Percentiles rank a stretch among this genome's conserved stretches.
Evolutionary conservation across 176 grass and related monocot species (phyloP).

Genomic region (Phragmites australis): DNA sequence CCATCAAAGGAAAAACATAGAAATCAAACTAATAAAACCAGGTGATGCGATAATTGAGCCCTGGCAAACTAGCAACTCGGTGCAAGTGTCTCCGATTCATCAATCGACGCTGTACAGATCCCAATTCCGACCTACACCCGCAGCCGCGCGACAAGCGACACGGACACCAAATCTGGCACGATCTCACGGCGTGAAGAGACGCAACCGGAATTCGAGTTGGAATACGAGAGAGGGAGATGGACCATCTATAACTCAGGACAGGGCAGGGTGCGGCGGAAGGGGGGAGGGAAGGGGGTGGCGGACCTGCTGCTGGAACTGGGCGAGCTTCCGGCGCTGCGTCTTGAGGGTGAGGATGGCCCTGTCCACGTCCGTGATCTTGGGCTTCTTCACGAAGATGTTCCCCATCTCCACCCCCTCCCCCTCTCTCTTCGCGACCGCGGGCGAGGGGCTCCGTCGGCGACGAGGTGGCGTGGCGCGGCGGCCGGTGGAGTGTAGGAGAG

Average conservation of each 20-base stretch:
- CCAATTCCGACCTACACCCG: not conserved
- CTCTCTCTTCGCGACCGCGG: not conserved
- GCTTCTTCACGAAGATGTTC: conserved; percentile 98
- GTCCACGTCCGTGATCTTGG: conserved; percentile 97
- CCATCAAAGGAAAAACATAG: not conserved
- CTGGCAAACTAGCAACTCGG: not conserved
- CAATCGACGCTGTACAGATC: conserved; percentile 13
- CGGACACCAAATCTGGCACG: conserved; percentile 32
- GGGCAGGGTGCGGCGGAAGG: not conserved
- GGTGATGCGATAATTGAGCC: not conserved
- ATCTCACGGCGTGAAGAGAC: not conserved
- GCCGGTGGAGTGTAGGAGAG: conserved; percentile 8
- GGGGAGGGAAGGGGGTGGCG: not conserved
- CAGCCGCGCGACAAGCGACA: not conserved
- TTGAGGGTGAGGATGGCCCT: conserved; percentile 93
- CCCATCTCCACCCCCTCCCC: conserved; percentile 45
- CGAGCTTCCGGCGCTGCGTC: conserved; percentile 96
- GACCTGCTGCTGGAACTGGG: conserved; percentile 89
- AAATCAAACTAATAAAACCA: not conserved
- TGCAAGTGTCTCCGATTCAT: not conserved
- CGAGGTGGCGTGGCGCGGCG: conserved; percentile 23
- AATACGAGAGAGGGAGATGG: not conserved
- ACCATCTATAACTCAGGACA: not conserved
- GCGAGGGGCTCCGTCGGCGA: not conserved
- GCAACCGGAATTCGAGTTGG: not conserved